Percentiles rank a stretch among this genome's conserved stretches.
phyloP scores from a whole-genome alignment of 345 rosid genomes.

The Draba incana region DNA sequence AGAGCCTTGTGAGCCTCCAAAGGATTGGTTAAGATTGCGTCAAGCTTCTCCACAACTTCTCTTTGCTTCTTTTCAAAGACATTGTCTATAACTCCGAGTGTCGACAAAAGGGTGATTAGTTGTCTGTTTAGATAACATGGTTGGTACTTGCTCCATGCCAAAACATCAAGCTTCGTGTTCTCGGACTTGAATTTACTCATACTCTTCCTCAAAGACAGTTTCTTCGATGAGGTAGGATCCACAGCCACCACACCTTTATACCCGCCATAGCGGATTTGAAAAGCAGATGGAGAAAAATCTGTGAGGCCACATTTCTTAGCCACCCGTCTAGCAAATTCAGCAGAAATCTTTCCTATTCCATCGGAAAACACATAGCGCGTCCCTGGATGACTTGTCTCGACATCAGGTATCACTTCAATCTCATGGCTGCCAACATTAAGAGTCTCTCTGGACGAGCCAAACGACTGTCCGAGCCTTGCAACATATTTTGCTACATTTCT shows the following conservation, averaged over 20 bases:
- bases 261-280: slow-evolving; percentile 47
- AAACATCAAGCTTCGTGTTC: slow-evolving; percentile 51
- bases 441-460: slow-evolving; percentile 60
- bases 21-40: slow-evolving; percentile 65
- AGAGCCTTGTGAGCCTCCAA: slow-evolving; percentile 69
- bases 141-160: slow-evolving; percentile 57
- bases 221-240: slow-evolving; percentile 53
- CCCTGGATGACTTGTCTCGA: slow-evolving; percentile 34
- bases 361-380: slow-evolving; percentile 43
- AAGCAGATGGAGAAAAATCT: slow-evolving; percentile 37
- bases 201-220: slow-evolving; percentile 48
- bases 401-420: slow-evolving; percentile 52
- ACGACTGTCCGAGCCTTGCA: slow-evolving; percentile 48
- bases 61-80: slow-evolving; percentile 64
- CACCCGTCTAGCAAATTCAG: slow-evolving; percentile 52
- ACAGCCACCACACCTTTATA: slow-evolving; percentile 79
- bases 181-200: slow-evolving; percentile 40
- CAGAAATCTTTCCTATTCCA: slow-evolving; percentile 65
- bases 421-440: slow-evolving; percentile 43
- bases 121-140: slow-evolving; percentile 63
- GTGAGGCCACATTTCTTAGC: slow-evolving; percentile 46
- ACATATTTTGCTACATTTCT: slow-evolving; percentile 62
- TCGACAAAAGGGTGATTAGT: slow-evolving; percentile 59
- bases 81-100: slow-evolving; percentile 46
- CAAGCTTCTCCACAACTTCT: slow-evolving; percentile 60